phyloP scores from a whole-genome alignment of 768 basidiomycete species.

The Russula brevipes region DNA sequence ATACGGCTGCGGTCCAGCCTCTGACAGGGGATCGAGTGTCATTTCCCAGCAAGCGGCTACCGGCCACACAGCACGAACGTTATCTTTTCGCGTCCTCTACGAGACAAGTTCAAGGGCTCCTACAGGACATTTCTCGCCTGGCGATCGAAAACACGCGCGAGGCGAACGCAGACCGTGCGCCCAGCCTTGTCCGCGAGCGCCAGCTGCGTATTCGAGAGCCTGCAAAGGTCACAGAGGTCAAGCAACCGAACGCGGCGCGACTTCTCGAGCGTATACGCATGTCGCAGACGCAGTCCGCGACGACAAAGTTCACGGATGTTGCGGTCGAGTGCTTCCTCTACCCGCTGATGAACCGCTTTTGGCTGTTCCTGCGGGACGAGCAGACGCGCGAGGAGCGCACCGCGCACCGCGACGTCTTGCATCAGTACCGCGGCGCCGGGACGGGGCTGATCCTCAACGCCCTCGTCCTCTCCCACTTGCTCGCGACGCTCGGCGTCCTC shows the following conservation, averaged over 20 bases:
- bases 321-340: slow-evolving; percentile 86
- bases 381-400: slow-evolving; percentile 71
- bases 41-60: slow-evolving; percentile 82
- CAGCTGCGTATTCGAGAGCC: slow-evolving; percentile 58
- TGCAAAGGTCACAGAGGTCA: slow-evolving; percentile 43
- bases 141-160: slow-evolving; percentile 61
- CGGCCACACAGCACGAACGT: slow-evolving; percentile 57
- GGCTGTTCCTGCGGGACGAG: slow-evolving; percentile 86
- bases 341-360: slow-evolving; percentile 91
- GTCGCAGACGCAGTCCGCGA: slow-evolving; percentile 14
- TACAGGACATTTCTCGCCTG: slow-evolving; percentile 56
- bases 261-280: slow-evolving; percentile 15
- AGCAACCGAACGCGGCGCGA: slow-evolving; percentile 17
- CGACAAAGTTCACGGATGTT: slow-evolving; percentile 55
- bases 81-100: slow-evolving; percentile 33
- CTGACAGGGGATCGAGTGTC: slow-evolving; percentile 35
- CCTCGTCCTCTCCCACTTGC: slow-evolving; percentile 66
- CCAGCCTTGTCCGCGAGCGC: slow-evolving; percentile 66
- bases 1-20: slow-evolving; percentile 31
- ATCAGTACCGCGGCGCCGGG: slow-evolving; percentile 65
- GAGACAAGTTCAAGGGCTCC: slow-evolving; percentile 49
- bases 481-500: slow-evolving; percentile 72
- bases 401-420: slow-evolving; percentile 46
- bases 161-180: slow-evolving; percentile 48
- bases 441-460: slow-evolving; percentile 80